These are phyloP conservation scores for Hypoxylon rickii DNA, from an alignment of 495 filamentous ascomycete genomes.

Conservation along the genomic window DNA sequence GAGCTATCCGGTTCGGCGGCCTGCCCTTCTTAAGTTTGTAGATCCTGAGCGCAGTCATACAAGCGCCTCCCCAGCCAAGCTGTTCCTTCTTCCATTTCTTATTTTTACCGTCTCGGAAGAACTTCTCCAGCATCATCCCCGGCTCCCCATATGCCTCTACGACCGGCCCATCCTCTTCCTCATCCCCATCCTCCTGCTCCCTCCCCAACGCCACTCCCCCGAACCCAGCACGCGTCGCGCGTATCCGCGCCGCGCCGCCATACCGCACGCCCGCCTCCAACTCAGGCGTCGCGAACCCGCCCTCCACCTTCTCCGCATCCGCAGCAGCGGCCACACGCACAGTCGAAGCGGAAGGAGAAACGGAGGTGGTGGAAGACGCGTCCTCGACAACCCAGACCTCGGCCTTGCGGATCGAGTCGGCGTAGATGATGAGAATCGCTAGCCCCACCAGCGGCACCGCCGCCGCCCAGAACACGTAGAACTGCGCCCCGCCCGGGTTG, in stretches of 20 bases:
- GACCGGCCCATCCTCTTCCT: constrained; percentile 1
- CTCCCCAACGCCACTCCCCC: not conserved
- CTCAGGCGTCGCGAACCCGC: not conserved
- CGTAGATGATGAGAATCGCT: constrained; percentile 46
- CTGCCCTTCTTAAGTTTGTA: constrained; percentile 35
- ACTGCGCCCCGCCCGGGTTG: constrained; percentile 38
- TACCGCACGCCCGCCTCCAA: constrained; percentile 10
- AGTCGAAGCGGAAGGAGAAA: too few relatives aligned
- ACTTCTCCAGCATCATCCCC: constrained; percentile 42
- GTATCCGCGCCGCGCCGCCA: not conserved
- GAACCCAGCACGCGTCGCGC: too few relatives aligned
- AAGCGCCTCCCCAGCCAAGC: constrained; percentile 48
- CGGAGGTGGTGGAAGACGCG: constrained; percentile 24
- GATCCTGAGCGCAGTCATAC: constrained; percentile 26
- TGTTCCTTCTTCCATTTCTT: constrained; percentile 46
- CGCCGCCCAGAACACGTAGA: constrained; percentile 50
- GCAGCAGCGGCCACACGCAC: too few relatives aligned
- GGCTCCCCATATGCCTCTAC: constrained; percentile 27
- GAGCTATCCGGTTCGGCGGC: constrained; percentile 18
- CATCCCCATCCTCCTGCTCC: constrained; percentile 11
- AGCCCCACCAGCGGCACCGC: constrained; percentile 40
- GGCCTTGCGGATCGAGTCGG: constrained; percentile 47
- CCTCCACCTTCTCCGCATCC: constrained; percentile 1
- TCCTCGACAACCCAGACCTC: constrained; percentile 55
- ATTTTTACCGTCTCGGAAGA: constrained; percentile 28